Percentiles rank a stretch among this genome's conserved stretches.
phyloP scores from a whole-genome alignment of 768 basidiomycete genomes.

The Boletus huronensis region DNA sequence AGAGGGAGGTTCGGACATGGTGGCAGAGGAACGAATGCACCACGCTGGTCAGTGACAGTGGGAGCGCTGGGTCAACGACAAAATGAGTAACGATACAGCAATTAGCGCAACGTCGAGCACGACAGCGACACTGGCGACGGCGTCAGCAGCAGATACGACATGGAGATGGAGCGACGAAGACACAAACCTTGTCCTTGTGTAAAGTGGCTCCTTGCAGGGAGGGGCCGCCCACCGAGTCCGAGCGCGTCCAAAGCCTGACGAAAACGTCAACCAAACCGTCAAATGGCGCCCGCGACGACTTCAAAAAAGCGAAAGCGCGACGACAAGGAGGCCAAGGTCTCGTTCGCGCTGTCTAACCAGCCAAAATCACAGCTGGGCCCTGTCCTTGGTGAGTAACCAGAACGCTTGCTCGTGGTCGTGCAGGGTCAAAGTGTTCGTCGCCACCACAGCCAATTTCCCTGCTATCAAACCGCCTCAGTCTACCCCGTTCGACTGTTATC shows the following conservation, averaged over 20 bases:
- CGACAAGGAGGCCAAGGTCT: conserved; percentile 32
- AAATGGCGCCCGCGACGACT: conserved; percentile 22
- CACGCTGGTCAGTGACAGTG: conserved; percentile 16
- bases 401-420: conserved; percentile 26
- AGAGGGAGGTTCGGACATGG: conserved; percentile 30
- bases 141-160: conserved; percentile 12
- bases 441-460: conserved; percentile 57
- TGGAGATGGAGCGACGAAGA: not conserved
- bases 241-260: conserved; percentile 3
- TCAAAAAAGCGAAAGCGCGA: conserved; percentile 52
- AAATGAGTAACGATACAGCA: conserved; percentile 23
- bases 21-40: conserved; percentile 18
- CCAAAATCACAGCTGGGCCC: conserved; percentile 43
- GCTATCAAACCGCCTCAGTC: conserved; percentile 53
- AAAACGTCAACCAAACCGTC: conserved; percentile 15
- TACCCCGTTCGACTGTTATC: conserved; percentile 63
- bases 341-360: conserved; percentile 36
- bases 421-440: conserved; percentile 10
- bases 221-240: not conserved
- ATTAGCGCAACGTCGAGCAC: conserved; percentile 21
- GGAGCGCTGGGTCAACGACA: conserved; percentile 14
- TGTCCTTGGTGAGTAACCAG: conserved; percentile 44
- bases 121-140: conserved; percentile 9
- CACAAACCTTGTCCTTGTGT: conserved; percentile 24
- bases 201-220: conserved; percentile 9